Base-by-base conservation (phyloP, 2,329 filamentous ascomycete genomes). In the Bipolaris victoriae region DNA sequence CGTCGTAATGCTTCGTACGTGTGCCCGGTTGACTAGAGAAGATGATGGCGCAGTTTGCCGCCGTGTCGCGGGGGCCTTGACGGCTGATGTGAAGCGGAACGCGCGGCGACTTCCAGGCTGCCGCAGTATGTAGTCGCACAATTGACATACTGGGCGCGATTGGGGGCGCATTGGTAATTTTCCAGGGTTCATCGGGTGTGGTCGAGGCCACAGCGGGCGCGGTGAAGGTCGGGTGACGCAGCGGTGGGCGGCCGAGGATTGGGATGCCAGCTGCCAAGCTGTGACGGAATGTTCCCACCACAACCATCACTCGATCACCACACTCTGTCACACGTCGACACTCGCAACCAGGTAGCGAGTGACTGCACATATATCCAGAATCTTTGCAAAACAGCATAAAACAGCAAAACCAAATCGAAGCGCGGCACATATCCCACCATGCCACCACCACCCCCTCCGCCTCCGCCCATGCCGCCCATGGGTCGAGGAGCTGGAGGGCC, bases 391-490 rank as follows among this genome's bases (percentile, higher is more conserved):
- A 22, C 39, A 31, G 5, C 50, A 46, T 35, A 43, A 57, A 49
- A 55, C 33, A 7, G 20, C 18, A 31, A 16, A 47, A 3, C 36
- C 20, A 16, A 33, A 50, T 37, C 40, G 40, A 57, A 39, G 24
- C 36, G 49, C 55, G 45, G 18, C 24, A 55, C 22, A 53, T 41
- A 31, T 15, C 24, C 36, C 44, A 54, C 16, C 24, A 57, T 57
- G 55, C 55, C 73, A 62, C 73, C 73, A 48, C 73, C 73, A 56
- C 74, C 73, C 55, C 73, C 73, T 64, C 71, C 71, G 51, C 73
- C 73, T 64, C 71, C 71, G 47, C 73, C 73, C 60, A 74, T 74
- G 73, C 72, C 72, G 52, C 71, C 72, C 57, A 74, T 75, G 70
- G 74, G 74, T 43, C 63, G 73, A 62, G 74, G 74, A 45, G 69